phyloP scores from a whole-genome alignment of 2,329 filamentous ascomycete species.

The Dactylellina sp. region DNA sequence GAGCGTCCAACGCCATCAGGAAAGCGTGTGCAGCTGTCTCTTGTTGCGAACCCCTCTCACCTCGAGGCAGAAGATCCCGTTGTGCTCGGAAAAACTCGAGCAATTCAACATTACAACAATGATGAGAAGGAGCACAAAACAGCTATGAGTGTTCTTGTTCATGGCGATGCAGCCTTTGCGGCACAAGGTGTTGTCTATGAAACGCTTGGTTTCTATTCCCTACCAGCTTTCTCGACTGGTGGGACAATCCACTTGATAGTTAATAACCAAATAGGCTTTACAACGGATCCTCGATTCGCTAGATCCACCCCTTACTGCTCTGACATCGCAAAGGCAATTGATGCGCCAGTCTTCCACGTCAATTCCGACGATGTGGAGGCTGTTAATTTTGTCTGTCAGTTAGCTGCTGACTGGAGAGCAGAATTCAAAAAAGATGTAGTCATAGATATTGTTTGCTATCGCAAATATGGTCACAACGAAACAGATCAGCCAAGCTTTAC shows the following conservation, averaged over 20 bases:
- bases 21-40: conserved; percentile 98
- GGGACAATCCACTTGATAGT: conserved; percentile 97
- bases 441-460: conserved; percentile 98
- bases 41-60: conserved; percentile 98
- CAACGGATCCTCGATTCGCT: conserved; percentile 95
- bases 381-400: conserved; percentile 96
- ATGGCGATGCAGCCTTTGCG: conserved; percentile 97
- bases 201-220: conserved; percentile 95
- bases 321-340: conserved; percentile 98
- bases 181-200: conserved; percentile 98
- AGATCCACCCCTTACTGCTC: conserved; percentile 99
- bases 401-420: conserved; percentile 96
- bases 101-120: conserved; percentile 98
- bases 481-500: conserved; percentile 99
- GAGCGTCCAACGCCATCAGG: conserved; percentile 97
- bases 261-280: conserved; percentile 99
- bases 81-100: conserved; percentile 94
- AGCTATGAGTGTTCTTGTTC: conserved; percentile 94
- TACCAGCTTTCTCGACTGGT: conserved; percentile 95
- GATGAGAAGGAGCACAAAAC: conserved; percentile 89
- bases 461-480: conserved; percentile 99
- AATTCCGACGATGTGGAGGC: conserved; percentile 99
- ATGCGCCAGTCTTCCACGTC: conserved; percentile 98
- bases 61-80: conserved; percentile 98
- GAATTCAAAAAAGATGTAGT: conserved; percentile 99